Conservation (phyloP, 345 rosid species). For the Dimocarpus longan region DNA sequence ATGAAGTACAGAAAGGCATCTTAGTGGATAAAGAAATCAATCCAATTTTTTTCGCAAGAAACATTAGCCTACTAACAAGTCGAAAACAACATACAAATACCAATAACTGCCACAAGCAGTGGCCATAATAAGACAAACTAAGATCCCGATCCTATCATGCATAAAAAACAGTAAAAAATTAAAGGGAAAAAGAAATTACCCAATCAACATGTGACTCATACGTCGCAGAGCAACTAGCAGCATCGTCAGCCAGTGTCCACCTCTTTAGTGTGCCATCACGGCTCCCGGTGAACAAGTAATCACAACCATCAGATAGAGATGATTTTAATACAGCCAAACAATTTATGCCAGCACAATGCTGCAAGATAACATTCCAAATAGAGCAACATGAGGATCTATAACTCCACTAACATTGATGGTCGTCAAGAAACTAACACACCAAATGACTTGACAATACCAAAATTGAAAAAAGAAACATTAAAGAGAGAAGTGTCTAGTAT, state of each 20-base stretch:
- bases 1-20: background rate
- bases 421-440: background rate
- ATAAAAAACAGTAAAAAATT: conserved; percentile 7
- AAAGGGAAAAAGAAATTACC: conserved; percentile 64
- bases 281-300: conserved; percentile 91
- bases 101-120: background rate
- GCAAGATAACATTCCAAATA: conserved; percentile 40
- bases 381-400: conserved; percentile 25
- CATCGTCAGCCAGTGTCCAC: conserved; percentile 75
- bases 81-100: background rate
- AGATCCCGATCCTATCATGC: background rate
- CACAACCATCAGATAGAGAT: conserved; percentile 48
- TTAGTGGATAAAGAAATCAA: background rate
- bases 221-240: conserved; percentile 83
- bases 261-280: conserved; percentile 99
- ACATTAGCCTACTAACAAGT: background rate
- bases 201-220: conserved; percentile 99
- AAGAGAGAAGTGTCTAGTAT: background rate
- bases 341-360: conserved; percentile 98
- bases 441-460: background rate
- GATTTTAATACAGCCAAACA: conserved; percentile 77
- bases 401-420: no score
- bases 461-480: background rate
- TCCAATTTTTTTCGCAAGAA: background rate
- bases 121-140: background rate